Evolutionary conservation across 2,329 filamentous ascomycete species (phyloP).

Genomic region (Fusarium miscanthi): DNA sequence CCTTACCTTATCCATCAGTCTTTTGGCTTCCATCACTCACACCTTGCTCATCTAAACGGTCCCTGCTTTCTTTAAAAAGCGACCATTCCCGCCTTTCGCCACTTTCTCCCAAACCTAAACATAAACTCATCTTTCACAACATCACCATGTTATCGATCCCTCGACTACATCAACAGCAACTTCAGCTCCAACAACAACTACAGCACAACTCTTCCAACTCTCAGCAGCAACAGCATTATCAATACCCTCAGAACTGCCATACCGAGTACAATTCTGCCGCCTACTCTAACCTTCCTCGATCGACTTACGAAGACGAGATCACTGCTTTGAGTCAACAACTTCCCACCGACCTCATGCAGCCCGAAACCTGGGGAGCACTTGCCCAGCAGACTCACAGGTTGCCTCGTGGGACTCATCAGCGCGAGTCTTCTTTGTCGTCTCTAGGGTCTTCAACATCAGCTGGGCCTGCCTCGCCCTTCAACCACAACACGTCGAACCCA

Average conservation of each 20-base stretch:
- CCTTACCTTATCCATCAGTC: slow-evolving; percentile 31
- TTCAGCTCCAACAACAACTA: slow-evolving; percentile 43
- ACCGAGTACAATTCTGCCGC: slow-evolving; percentile 32
- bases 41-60: slow-evolving; percentile 24
- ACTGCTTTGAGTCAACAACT: slow-evolving; percentile 42
- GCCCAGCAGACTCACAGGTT: slow-evolving; percentile 54
- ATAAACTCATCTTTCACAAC: slow-evolving; percentile 23
- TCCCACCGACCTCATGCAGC: slow-evolving; percentile 52
- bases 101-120: slow-evolving; percentile 41
- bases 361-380: slow-evolving; percentile 55
- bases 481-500: slow-evolving; percentile 65
- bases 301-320: slow-evolving; percentile 43
- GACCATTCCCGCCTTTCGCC: slow-evolving; percentile 43
- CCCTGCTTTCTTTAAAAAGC: slow-evolving; percentile 41
- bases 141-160: slow-evolving; percentile 49
- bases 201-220: slow-evolving; percentile 44
- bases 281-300: slow-evolving; percentile 32
- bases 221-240: slow-evolving; percentile 37
- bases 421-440: slow-evolving; percentile 71
- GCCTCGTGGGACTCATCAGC: slow-evolving; percentile 61
- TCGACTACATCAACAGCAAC: slow-evolving; percentile 43
- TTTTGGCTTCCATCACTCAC: slow-evolving; percentile 33
- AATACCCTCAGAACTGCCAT: slow-evolving; percentile 31
- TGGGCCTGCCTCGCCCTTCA: slow-evolving; percentile 69
- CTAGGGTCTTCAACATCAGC: slow-evolving; percentile 66